Base-by-base conservation (phyloP, 345 rosid genomes). In the Schrenkiella parvula region DNA sequence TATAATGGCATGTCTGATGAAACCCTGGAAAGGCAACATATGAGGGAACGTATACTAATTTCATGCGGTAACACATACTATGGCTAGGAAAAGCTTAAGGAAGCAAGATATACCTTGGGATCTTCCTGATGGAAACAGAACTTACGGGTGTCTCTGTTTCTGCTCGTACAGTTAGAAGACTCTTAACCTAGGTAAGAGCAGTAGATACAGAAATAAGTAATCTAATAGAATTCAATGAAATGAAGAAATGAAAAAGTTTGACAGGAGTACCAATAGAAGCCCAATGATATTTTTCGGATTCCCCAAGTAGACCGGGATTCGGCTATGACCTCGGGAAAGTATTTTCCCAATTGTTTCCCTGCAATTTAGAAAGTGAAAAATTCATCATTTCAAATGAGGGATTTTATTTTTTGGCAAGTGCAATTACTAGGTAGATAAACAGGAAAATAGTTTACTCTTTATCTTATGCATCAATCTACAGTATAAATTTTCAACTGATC, bases 311-410 rank as follows among this genome's bases (percentile, higher is more conserved):
- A 89, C 89, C 18, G 96, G 93, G 71, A 87, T 87, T 79, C 93
- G 82, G 64, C 93, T 88, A 81, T 89, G 96, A 38, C 96, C 96
- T 28, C 88, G 73, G 2, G 87, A 85, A 21, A 89, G 93, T 80
- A 89, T 74, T 85, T 88, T 89, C 12, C 93, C 96, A 81, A 88
- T 70, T 56, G 91, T 87, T 82, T 89, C 96, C 96, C 96, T 89
- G 81, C 74, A 78, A 23, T 64, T 64, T 54, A 60, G 39, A 68
- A 73, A 54, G 67, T 64, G 56, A 4, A 77, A n/a, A n/a, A n/a
- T n/a, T n/a, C n/a, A n/a, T n/a, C n/a, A n/a, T n/a, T n/a, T n/a
- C n/a, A n/a, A n/a, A n/a, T n/a, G n/a, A n/a, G n/a, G n/a, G n/a
- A n/a, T n/a, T n/a, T n/a, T n/a, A n/a, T n/a, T n/a, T n/a, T n/a